Evolutionary conservation across 129 eudicot genomes (phyloP).

Genomic region (Sambucus nigra): DNA sequence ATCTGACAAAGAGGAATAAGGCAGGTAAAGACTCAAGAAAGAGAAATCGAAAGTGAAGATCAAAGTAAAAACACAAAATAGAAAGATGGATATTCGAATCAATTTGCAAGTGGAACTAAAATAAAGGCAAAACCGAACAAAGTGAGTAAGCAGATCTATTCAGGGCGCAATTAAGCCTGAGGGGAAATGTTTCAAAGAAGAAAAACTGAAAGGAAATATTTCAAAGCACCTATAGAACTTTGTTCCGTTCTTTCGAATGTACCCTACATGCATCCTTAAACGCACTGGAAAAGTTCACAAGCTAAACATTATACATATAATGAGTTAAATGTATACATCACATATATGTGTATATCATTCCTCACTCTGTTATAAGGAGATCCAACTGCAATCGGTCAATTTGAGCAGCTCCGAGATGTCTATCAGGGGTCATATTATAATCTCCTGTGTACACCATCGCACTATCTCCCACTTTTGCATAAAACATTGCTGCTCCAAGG

Average conservation of each 20-base stretch:
- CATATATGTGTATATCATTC: not conserved
- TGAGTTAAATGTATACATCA: not conserved
- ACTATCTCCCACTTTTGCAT: slow-evolving; percentile 81
- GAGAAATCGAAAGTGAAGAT: no score
- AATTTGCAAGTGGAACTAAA: no score
- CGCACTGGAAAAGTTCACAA: not conserved
- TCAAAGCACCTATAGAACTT: not conserved
- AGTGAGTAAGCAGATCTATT: no score
- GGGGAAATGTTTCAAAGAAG: not conserved
- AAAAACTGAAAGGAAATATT: not conserved
- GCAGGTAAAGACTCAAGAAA: no score
- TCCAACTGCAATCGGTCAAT: slow-evolving; percentile 78
- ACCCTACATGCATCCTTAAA: not conserved
- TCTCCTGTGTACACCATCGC: slow-evolving; percentile 86
- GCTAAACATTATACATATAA: not conserved
- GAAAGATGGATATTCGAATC: no score
- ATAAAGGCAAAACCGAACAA: no score
- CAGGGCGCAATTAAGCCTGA: no score
- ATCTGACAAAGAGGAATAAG: no score
- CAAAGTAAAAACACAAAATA: no score
- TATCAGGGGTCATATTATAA: slow-evolving; percentile 93
- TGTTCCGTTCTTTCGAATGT: not conserved
- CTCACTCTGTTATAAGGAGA: slow-evolving; percentile 84
- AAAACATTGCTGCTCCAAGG: slow-evolving; percentile 97
- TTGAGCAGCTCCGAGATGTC: slow-evolving; percentile 95